Conservation (phyloP, 768 basidiomycete species). For the Wakefieldia striispora region DNA sequence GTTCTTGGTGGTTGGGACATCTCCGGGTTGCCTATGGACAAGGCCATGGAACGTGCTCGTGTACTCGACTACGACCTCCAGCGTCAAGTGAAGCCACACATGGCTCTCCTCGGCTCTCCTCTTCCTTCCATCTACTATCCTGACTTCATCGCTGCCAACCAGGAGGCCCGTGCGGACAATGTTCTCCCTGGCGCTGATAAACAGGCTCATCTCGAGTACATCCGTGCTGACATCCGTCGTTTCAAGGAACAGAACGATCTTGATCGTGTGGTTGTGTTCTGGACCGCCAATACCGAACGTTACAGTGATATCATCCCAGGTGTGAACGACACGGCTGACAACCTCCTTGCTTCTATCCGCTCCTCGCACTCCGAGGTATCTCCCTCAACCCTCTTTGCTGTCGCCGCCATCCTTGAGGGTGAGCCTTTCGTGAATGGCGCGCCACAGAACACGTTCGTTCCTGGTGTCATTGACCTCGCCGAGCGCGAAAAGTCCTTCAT, state of each 20-base stretch:
- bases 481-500: constrained; percentile 90
- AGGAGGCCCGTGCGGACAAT: constrained; percentile 95
- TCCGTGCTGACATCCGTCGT: constrained; percentile 89
- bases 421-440: constrained; percentile 97
- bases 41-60: constrained; percentile 90
- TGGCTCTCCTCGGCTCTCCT: constrained; percentile 77
- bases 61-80: constrained; percentile 97
- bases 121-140: constrained; percentile 97
- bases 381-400: constrained; percentile 92
- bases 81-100: constrained; percentile 86
- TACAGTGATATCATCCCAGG: constrained; percentile 94
- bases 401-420: constrained; percentile 93
- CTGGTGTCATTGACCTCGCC: constrained; percentile 89
- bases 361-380: constrained; percentile 90
- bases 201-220: constrained; percentile 85
- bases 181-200: constrained; percentile 84
- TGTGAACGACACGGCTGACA: constrained; percentile 92
- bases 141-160: constrained; percentile 97
- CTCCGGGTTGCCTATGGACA: constrained; percentile 77
- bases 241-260: constrained; percentile 85
- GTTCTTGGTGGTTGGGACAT: constrained; percentile 99
- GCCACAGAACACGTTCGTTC: constrained; percentile 98
- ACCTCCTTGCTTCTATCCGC: constrained; percentile 79
- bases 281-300: constrained; percentile 99
- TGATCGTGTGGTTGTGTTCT: constrained; percentile 91